These are phyloP conservation scores for Apiospora kogelbergensis DNA, from an alignment of 2,329 filamentous ascomycete genomes.

Conservation along the genomic window DNA sequence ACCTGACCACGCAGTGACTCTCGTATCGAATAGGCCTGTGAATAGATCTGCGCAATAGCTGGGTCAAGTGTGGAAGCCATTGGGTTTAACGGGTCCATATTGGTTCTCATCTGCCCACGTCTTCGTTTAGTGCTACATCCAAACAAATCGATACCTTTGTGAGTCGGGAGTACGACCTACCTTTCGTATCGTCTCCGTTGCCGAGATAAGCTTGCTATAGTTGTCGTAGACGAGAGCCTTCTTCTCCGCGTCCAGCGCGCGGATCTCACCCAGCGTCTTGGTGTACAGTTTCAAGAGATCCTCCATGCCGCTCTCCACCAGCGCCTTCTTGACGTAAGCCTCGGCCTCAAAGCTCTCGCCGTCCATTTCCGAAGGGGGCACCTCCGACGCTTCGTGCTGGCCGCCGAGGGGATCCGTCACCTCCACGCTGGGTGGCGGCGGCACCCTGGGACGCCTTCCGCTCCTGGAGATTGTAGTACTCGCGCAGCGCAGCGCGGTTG, in stretches of 20 bases:
- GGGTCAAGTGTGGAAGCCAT: conserved; percentile 72
- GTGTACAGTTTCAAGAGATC: conserved; percentile 71
- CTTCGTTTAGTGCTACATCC: not conserved
- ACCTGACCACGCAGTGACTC: conserved; percentile 49
- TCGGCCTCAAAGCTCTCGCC: conserved; percentile 68
- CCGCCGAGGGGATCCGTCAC: conserved; percentile 40
- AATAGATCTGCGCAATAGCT: conserved; percentile 74
- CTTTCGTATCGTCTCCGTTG: conserved; percentile 91
- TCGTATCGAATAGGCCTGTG: conserved; percentile 55
- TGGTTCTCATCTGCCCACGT: conserved; percentile 64
- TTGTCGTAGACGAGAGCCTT: conserved; percentile 98
- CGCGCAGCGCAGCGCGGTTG: conserved; percentile 84
- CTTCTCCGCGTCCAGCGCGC: conserved; percentile 90
- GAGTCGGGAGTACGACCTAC: conserved; percentile 33
- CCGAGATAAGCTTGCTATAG: conserved; percentile 94
- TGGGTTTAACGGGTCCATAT: conserved; percentile 77
- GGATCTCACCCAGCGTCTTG: conserved; percentile 74
- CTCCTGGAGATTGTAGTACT: conserved; percentile 86
- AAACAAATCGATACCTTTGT: not conserved
- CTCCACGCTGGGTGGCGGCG: conserved; percentile 38
- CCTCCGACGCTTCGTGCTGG: conserved; percentile 48
- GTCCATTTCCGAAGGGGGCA: conserved; percentile 72
- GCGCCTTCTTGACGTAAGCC: conserved; percentile 62
- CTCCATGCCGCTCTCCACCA: conserved; percentile 63
- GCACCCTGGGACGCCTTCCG: conserved; percentile 27